These are phyloP conservation scores for Gossypium thurberi DNA, from an alignment of 345 rosid genomes.

Conservation along the genomic window DNA sequence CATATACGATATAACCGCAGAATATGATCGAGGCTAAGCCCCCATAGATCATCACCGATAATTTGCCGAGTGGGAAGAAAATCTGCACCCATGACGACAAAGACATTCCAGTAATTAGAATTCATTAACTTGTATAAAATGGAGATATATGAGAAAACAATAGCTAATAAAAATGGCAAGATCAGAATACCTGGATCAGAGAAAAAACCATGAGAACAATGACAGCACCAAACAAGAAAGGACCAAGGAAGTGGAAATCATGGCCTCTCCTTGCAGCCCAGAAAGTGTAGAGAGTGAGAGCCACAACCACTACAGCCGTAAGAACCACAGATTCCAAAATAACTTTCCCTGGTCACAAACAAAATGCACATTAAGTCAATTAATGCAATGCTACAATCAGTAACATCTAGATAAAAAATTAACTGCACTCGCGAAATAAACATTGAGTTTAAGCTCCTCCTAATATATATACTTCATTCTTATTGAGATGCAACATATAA, in stretches of 20 bases:
- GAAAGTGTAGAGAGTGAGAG: conserved; percentile 82
- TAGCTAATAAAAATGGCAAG: neutral
- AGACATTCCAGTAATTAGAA: neutral
- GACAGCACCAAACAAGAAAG: conserved; percentile 79
- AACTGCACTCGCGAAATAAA: neutral
- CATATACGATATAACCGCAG: conserved; percentile 78
- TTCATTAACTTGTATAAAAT: neutral
- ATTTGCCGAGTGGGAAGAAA: conserved; percentile 63
- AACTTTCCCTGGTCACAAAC: conserved; percentile 52
- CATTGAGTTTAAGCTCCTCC: neutral
- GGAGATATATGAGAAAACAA: neutral
- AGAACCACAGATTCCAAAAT: conserved; percentile 73
- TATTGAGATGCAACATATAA: neutral
- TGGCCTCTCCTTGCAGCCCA: conserved; percentile 93
- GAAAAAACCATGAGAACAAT: conserved; percentile 62
- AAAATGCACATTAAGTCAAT: neutral
- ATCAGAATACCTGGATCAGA: conserved; percentile 56
- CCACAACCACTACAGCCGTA: conserved; percentile 60
- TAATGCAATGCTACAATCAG: neutral
- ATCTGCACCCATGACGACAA: conserved; percentile 34
- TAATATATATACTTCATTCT: neutral
- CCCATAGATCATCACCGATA: conserved; percentile 80
- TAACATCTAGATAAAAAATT: neutral
- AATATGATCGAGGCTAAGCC: conserved; percentile 69
- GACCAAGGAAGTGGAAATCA: conserved; percentile 91